Base-by-base conservation (phyloP, 805 yeast species). In the Zygosaccharomyces rouxii region DNA sequence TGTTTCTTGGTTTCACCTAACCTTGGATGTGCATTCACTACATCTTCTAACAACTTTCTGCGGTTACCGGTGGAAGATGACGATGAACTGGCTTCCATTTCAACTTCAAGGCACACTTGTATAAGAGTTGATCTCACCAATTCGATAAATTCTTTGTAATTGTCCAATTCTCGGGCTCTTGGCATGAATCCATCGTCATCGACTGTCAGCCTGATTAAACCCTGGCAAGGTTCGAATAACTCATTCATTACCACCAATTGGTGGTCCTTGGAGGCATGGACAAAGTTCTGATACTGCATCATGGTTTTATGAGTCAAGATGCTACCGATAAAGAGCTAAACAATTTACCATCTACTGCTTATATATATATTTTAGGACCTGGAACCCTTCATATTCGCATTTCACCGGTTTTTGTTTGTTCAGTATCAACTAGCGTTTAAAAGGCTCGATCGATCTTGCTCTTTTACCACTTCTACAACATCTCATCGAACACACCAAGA, bases 1-100 rank as follows among this genome's bases (percentile, higher is more conserved):
- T 69, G 73, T 16, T 67, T 58, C 47, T 67, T 73, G 3, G 81
- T 72, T 3, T 86, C 86, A 0, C 97, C 97, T 14, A 89, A 71
- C 48, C 96, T 73, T 14, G 97, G 97, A 68, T 89, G 97, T 0
- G 97, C 96, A 0, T 87, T 83, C n/a, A 90, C 80, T 48, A 90
- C 88, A 35, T 75, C 69, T 38, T 73, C 59, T 10, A 77, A 63
- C 16, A 62, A 58, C 18, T 53, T 7, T 25, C 7, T 7, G 11
- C 28, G 28, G 4, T 9, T 25, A 5, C 10, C 56, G 7, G 52
- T 53, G 37, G 49, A 44, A 19, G 48, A 50, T 18, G 56, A 59
- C 33, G 14, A 4, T 51, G 49, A 55, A 44, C 57, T 55, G 3
- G 53, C 57, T 38, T 55, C 67, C 13, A 35, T 49, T 30, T 65